Percentiles rank a stretch among this genome's conserved stretches.
Conservation (phyloP, 257 asterid species). For the Nicotiana sylvestris region DNA sequence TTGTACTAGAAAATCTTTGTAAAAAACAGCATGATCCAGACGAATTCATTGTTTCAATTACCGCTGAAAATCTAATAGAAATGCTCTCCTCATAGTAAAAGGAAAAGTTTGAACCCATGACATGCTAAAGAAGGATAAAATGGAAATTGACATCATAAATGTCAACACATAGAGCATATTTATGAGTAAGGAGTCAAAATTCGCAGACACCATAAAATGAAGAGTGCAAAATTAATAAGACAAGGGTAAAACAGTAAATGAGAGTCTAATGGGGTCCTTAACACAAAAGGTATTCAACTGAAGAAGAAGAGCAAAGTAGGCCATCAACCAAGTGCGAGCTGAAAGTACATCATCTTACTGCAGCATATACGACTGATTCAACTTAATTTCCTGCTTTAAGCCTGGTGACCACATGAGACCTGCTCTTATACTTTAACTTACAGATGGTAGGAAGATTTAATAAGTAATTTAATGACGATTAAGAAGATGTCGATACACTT, state of each 20-base stretch:
- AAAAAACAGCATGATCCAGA: neutral
- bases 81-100: neutral
- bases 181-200: neutral
- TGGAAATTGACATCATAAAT: neutral
- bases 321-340: neutral
- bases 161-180: neutral
- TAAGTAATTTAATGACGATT: neutral
- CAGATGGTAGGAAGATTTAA: neutral
- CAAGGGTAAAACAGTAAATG: neutral
- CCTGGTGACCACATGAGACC: neutral
- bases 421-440: neutral
- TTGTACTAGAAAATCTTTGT: neutral
- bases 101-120: neutral
- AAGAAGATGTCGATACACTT: constrained; percentile 14
- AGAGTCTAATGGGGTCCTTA: neutral
- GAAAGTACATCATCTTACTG: neutral
- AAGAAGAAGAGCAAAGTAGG: neutral
- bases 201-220: neutral
- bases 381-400: neutral
- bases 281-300: neutral
- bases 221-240: neutral
- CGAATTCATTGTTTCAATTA: neutral
- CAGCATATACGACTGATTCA: neutral
- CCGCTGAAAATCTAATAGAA: neutral
- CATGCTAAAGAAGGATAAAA: neutral